Percentiles rank a stretch among this genome's conserved stretches.
phyloP scores from a whole-genome alignment of 2,329 filamentous ascomycete species.

The Cladosporium sp. region DNA sequence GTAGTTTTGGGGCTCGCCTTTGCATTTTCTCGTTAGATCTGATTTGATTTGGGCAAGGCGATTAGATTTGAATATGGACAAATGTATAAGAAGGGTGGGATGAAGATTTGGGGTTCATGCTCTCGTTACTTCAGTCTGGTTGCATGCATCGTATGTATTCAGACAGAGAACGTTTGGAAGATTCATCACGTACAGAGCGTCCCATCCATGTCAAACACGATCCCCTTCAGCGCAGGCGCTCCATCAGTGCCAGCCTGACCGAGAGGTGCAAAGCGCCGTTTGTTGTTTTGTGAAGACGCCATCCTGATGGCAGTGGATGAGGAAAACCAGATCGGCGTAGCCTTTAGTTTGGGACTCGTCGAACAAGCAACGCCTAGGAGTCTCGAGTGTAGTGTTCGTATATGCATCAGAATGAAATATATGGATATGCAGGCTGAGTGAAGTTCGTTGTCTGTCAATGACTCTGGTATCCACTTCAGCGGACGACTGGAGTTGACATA shows the following conservation, averaged over 20 bases:
- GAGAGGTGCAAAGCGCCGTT: slow-evolving; percentile 52
- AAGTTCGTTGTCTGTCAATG: slow-evolving; percentile 1
- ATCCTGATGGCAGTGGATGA: background rate
- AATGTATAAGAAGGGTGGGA: background rate
- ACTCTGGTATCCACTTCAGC: slow-evolving; percentile 8
- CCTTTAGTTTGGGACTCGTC: background rate
- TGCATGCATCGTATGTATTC: background rate
- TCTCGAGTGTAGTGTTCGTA: background rate
- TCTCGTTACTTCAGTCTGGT: background rate
- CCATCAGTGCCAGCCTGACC: slow-evolving; percentile 35
- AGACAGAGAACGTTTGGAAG: background rate
- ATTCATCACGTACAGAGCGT: slow-evolving; percentile 68
- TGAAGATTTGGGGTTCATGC: background rate
- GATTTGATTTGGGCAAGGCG: background rate
- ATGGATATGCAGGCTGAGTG: background rate
- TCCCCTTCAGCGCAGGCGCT: slow-evolving; percentile 53
- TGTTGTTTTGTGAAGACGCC: background rate
- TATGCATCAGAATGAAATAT: background rate
- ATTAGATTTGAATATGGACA: too few relatives aligned
- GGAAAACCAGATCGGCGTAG: background rate
- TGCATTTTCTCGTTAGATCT: background rate
- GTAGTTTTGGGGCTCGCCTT: slow-evolving; percentile 84
- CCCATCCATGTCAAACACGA: slow-evolving; percentile 92
- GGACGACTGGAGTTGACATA: background rate
- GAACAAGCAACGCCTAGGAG: background rate